Conservation (phyloP, 1,284 basidiomycete genomes). For the Kalmanozyma brasiliensis region DNA sequence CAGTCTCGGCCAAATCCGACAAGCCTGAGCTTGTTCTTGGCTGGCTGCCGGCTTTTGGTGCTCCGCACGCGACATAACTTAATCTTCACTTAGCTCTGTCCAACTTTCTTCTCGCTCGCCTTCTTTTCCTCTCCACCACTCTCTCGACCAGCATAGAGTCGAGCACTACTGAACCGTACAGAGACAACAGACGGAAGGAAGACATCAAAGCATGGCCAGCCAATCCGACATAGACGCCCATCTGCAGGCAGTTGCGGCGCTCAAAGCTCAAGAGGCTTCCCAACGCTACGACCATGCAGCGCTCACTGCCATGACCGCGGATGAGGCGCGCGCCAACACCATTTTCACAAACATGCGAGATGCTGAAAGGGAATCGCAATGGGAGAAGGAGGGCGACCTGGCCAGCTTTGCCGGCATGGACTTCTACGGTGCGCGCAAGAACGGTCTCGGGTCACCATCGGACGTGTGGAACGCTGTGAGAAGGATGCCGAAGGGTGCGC, state of each 20-base stretch:
- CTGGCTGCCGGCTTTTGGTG: constrained; percentile 13
- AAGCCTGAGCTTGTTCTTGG: neutral
- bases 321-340: constrained; percentile 27
- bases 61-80: constrained; percentile 8
- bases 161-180: too few relatives aligned
- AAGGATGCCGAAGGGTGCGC: constrained; percentile 55
- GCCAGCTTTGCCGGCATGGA: constrained; percentile 41
- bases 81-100: neutral
- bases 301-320: constrained; percentile 12
- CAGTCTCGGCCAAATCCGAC: constrained; percentile 23
- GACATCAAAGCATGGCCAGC: constrained; percentile 4
- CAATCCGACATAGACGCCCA: constrained; percentile 13
- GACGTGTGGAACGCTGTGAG: constrained; percentile 28
- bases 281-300: constrained; percentile 48
- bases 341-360: constrained; percentile 28
- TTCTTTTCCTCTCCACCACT: too few relatives aligned
- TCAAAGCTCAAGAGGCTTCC: constrained; percentile 31
- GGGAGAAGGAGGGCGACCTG: constrained; percentile 39
- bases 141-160: too few relatives aligned
- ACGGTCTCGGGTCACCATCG: constrained; percentile 28
- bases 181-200: neutral
- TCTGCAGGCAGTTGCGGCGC: constrained; percentile 10
- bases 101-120: too few relatives aligned
- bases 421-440: constrained; percentile 32
- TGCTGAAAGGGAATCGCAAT: constrained; percentile 21